Conservation (phyloP, 306 rosid genomes). For the Gastrolobium bilobum region DNA sequence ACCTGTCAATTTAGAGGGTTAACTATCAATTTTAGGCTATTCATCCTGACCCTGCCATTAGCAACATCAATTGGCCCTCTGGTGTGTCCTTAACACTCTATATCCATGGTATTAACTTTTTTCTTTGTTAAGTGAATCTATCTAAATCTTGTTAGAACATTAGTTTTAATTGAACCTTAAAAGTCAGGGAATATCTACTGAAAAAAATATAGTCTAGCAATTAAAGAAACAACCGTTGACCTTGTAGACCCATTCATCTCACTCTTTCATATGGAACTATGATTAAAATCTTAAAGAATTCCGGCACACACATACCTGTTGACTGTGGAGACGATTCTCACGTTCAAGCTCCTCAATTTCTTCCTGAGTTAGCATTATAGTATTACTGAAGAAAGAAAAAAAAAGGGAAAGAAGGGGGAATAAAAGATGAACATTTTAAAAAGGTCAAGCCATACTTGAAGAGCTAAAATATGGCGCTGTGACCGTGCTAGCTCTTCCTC, state of each 20-base stretch:
- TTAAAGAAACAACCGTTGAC: conserved; percentile 28
- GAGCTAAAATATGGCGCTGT: conserved; percentile 97
- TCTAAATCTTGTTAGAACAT: conserved; percentile 33
- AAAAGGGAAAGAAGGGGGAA: background rate
- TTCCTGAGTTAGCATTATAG: conserved; percentile 69
- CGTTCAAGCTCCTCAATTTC: conserved; percentile 98
- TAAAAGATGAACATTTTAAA: conserved; percentile 35
- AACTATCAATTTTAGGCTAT: conserved; percentile 3
- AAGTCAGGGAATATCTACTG: background rate
- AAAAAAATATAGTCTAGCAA: background rate
- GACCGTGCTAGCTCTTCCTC: conserved; percentile 96
- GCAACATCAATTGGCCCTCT: conserved; percentile 31
- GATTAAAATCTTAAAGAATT: conserved; percentile 39
- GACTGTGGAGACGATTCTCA: conserved; percentile 94
- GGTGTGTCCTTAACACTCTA: background rate
- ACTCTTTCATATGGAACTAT: conserved; percentile 32
- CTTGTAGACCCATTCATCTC: conserved; percentile 26
- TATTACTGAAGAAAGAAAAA: conserved; percentile 41
- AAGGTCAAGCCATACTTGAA: conserved; percentile 74
- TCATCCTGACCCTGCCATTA: conserved; percentile 6
- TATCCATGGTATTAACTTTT: conserved; percentile 17
- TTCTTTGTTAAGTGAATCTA: background rate
- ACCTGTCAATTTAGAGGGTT: conserved; percentile 6
- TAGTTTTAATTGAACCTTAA: conserved; percentile 37
- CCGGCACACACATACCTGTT: conserved; percentile 73